A percentile compares a stretch with the other conserved stretches of the same genome.
Conservation (phyloP, 1,139 yeast species). For the Yamadazyma siamensis region DNA sequence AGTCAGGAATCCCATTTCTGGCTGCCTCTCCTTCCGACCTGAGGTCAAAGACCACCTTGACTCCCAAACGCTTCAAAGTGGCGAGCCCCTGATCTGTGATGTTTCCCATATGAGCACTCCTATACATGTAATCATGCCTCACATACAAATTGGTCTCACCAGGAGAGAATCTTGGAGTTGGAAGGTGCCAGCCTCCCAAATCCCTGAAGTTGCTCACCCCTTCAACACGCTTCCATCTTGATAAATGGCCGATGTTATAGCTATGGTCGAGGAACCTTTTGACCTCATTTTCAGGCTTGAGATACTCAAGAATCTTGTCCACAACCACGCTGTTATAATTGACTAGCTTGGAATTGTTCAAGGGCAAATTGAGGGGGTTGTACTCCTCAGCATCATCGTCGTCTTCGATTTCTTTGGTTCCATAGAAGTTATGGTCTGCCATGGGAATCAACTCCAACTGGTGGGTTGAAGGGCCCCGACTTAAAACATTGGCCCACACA, state of each 20-base stretch:
- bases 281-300: constrained; percentile 48
- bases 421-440: constrained; percentile 83
- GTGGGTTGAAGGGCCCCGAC: constrained; percentile 49
- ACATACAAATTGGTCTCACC: constrained; percentile 32
- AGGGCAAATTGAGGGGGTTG: constrained; percentile 42
- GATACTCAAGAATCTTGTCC: constrained; percentile 50
- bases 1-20: constrained; percentile 45
- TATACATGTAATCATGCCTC: constrained; percentile 52
- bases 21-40: constrained; percentile 60
- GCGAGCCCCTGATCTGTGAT: constrained; percentile 47
- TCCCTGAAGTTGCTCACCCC: constrained; percentile 78
- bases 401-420: constrained; percentile 33
- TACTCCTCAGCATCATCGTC: constrained; percentile 25
- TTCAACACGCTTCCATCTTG: constrained; percentile 61
- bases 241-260: constrained; percentile 32
- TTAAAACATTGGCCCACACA: constrained; percentile 53
- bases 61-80: constrained; percentile 41
- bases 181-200: constrained; percentile 69
- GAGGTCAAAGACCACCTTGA: constrained; percentile 63
- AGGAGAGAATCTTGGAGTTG: constrained; percentile 23
- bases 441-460: constrained; percentile 53
- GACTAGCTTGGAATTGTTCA: constrained; percentile 38
- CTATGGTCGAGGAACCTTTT: constrained; percentile 46
- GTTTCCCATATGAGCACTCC: constrained; percentile 60
- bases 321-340: constrained; percentile 60